Conservation (phyloP, 768 basidiomycete genomes). For the Crucibulum laeve region DNA sequence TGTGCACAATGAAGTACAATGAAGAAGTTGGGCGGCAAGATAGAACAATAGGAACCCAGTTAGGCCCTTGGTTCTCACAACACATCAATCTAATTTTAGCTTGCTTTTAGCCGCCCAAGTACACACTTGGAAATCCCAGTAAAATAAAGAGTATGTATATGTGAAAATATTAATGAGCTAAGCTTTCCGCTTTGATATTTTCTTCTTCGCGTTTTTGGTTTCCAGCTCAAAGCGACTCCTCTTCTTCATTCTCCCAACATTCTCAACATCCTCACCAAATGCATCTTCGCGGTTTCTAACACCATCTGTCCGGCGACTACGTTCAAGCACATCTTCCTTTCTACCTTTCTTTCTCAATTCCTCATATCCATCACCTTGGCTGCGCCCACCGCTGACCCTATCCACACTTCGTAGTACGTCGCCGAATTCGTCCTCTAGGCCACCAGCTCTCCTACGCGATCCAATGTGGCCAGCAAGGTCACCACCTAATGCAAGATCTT, state of each 20-base stretch:
- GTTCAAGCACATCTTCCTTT: conserved; percentile 54
- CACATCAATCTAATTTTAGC: too few species aligned
- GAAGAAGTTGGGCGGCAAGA: too few species aligned
- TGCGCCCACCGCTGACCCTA: conserved; percentile 33
- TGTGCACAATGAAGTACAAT: too few species aligned
- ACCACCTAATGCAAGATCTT: conserved; percentile 82
- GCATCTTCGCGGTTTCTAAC: conserved; percentile 20
- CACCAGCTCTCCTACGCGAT: conserved; percentile 58
- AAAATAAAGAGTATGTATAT: background rate
- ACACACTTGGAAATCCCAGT: background rate
- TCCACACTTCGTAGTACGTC: conserved; percentile 69
- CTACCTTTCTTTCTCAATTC: conserved; percentile 66
- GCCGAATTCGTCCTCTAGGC: conserved; percentile 80
- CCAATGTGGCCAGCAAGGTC: conserved; percentile 43
- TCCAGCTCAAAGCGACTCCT: conserved; percentile 48
- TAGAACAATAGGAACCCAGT: too few species aligned
- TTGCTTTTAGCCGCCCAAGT: too few species aligned
- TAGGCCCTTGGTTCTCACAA: too few species aligned
- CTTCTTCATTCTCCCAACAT: conserved; percentile 28
- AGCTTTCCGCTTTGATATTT: conserved; percentile 8
- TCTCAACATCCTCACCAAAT: conserved; percentile 23
- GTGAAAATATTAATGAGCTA: background rate
- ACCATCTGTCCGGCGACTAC: conserved; percentile 39
- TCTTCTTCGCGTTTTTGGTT: conserved; percentile 37
- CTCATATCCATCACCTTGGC: conserved; percentile 73